These are phyloP conservation scores for Xylaria sp. DNA, from an alignment of 2,329 filamentous ascomycete species.

Conservation along the genomic window DNA sequence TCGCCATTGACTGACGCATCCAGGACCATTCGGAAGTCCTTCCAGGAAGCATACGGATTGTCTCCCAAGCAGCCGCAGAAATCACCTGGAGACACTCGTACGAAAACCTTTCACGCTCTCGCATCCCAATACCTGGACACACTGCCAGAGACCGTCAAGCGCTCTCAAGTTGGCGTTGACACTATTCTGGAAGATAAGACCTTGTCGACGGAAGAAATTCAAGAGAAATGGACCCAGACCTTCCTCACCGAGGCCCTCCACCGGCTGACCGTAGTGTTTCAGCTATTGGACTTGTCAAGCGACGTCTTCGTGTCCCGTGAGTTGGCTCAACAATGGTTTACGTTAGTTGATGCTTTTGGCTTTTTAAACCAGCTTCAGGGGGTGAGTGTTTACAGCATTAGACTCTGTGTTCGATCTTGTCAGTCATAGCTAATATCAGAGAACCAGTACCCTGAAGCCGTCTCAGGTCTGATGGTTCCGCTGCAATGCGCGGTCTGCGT, in stretches of 20 bases:
- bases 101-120: conserved; percentile 47
- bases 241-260: conserved; percentile 68
- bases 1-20: conserved; percentile 32
- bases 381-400: conserved; percentile 44
- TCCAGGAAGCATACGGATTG: conserved; percentile 38
- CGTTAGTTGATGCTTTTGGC: conserved; percentile 65
- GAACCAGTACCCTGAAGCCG: conserved; percentile 22
- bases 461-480: conserved; percentile 57
- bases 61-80: conserved; percentile 35
- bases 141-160: conserved; percentile 52
- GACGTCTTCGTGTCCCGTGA: conserved; percentile 59
- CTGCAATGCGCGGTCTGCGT: conserved; percentile 71
- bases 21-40: conserved; percentile 34
- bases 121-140: conserved; percentile 53
- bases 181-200: conserved; percentile 53
- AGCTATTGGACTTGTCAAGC: conserved; percentile 64
- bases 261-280: conserved; percentile 72
- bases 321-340: conserved; percentile 72
- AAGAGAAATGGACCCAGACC: conserved; percentile 36
- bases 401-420: conserved; percentile 19
- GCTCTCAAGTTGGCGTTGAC: conserved; percentile 52
- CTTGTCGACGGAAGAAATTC: conserved; percentile 31
- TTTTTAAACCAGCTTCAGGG: conserved; percentile 70
- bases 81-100: conserved; percentile 32
- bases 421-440: conserved; percentile 42